These are phyloP conservation scores for Fusarium stilboides DNA, from an alignment of 2,329 filamentous ascomycete species.

Conservation along the genomic window DNA sequence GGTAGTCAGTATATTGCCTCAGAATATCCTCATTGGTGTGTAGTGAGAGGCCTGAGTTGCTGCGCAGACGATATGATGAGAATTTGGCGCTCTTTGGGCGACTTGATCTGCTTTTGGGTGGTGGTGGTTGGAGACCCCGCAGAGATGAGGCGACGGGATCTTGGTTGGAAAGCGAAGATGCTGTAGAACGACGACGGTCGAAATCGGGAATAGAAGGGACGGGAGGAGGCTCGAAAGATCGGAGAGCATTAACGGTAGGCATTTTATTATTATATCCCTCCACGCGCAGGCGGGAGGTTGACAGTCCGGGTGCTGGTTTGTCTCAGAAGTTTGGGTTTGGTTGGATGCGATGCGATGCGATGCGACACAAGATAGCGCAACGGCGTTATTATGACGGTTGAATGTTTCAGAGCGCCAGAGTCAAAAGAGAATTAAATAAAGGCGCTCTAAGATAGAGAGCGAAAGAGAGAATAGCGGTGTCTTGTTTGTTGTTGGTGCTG, in stretches of 20 bases:
- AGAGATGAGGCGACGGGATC: slow-evolving; percentile 35
- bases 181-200: slow-evolving; percentile 47
- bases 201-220: slow-evolving; percentile 47
- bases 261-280: slow-evolving; percentile 29
- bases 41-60: slow-evolving; percentile 63
- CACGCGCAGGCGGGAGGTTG: not conserved
- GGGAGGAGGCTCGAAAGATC: slow-evolving; percentile 47
- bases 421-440: not conserved
- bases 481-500: not conserved
- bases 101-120: slow-evolving; percentile 40
- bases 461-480: not conserved
- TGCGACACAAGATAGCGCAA: slow-evolving; percentile 21
- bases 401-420: slow-evolving; percentile 9
- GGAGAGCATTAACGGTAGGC: slow-evolving; percentile 48
- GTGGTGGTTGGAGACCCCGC: slow-evolving; percentile 43
- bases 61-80: slow-evolving; percentile 56
- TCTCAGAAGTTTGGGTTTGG: slow-evolving; percentile 6
- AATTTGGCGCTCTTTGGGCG: slow-evolving; percentile 52
- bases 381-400: slow-evolving; percentile 1
- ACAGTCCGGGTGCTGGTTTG: slow-evolving; percentile 10
- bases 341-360: slow-evolving; percentile 14
- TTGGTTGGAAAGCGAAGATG: slow-evolving; percentile 39
- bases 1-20: slow-evolving; percentile 64
- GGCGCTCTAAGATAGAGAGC: not conserved
- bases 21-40: slow-evolving; percentile 62